A percentile compares a stretch with the other conserved stretches of the same genome.
Evolutionary conservation across 306 rosid genomes (phyloP).

Genomic region (Abrus precatorius): DNA sequence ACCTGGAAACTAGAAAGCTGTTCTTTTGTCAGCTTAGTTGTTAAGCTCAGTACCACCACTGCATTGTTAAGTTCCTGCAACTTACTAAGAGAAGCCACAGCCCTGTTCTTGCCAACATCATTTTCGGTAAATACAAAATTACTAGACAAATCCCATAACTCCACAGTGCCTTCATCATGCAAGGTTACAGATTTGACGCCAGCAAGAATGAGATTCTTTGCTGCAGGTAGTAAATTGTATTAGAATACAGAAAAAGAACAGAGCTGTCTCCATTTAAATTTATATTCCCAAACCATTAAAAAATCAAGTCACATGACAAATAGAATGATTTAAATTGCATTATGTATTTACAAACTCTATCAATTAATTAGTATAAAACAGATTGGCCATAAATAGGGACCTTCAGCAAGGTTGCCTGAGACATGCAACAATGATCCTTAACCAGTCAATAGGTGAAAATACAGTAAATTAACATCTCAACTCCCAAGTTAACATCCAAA

Average conservation of each 20-base stretch:
- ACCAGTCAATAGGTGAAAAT: background rate
- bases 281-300: background rate
- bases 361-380: background rate
- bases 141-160: slow-evolving; percentile 89
- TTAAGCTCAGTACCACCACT: slow-evolving; percentile 70
- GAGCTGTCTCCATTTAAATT: slow-evolving; percentile 19
- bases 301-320: slow-evolving; percentile 27
- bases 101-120: slow-evolving; percentile 90
- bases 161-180: slow-evolving; percentile 88
- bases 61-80: slow-evolving; percentile 93
- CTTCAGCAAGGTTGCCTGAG: background rate
- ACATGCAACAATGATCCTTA: background rate
- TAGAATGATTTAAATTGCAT: slow-evolving; percentile 2
- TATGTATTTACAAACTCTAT: background rate
- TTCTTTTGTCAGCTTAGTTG: slow-evolving; percentile 67
- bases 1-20: slow-evolving; percentile 88
- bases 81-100: slow-evolving; percentile 80
- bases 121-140: slow-evolving; percentile 77
- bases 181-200: slow-evolving; percentile 94
- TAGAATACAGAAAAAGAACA: slow-evolving; percentile 15
- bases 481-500: background rate
- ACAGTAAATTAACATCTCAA: background rate
- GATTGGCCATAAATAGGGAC: background rate
- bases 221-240: slow-evolving; percentile 58
- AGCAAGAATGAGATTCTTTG: slow-evolving; percentile 93